phyloP scores from a whole-genome alignment of 768 basidiomycete species.

The Sutorius australiensis region DNA sequence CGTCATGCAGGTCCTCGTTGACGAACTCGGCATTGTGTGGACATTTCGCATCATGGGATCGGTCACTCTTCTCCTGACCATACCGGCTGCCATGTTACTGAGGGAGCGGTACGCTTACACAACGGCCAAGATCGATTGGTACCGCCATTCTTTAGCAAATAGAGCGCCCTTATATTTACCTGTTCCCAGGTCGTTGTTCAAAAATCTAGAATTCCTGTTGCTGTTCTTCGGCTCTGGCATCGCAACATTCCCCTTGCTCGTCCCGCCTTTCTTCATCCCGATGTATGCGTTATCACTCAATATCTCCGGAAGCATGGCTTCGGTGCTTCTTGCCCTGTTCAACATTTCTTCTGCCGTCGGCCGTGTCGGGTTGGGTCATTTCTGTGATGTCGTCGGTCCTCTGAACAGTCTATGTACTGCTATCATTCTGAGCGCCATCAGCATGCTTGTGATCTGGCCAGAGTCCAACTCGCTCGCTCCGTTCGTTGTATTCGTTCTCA shows the following conservation, averaged over 20 bases:
- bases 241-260: constrained; percentile 34
- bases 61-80: constrained; percentile 21
- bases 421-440: neutral
- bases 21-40: constrained; percentile 28
- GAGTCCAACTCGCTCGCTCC: neutral
- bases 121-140: constrained; percentile 24
- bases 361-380: neutral
- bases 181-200: constrained; percentile 12
- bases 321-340: neutral
- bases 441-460: neutral
- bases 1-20: constrained; percentile 25
- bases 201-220: constrained; percentile 10
- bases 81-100: constrained; percentile 29
- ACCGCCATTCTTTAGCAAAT: neutral
- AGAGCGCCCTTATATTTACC: neutral
- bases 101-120: constrained; percentile 20
- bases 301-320: neutral
- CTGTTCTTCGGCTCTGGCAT: constrained; percentile 33
- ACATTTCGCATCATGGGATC: constrained; percentile 32
- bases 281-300: constrained; percentile 20
- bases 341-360: neutral
- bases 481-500: constrained; percentile 25
- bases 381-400: neutral
- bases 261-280: constrained; percentile 35
- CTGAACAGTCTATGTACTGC: neutral